Conservation (phyloP, 2,329 filamentous ascomycete genomes). For the Alternaria arborescens region DNA sequence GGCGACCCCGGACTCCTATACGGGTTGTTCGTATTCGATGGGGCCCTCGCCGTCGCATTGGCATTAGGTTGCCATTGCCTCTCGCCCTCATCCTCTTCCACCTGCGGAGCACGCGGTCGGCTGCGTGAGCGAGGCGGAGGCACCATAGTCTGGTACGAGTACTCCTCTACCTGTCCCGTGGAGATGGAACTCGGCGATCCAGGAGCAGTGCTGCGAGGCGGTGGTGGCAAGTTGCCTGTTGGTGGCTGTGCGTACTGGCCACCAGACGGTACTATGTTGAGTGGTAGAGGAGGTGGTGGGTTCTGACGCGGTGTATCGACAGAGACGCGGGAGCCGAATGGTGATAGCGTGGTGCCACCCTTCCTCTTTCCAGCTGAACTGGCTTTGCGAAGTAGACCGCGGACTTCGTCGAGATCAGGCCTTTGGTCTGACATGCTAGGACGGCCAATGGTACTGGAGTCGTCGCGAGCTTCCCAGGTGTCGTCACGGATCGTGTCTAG, state of each 20-base stretch:
- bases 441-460: conserved; percentile 49
- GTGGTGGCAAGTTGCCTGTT: conserved; percentile 21
- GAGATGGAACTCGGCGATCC: conserved; percentile 44
- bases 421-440: conserved; percentile 51
- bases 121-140: conserved; percentile 39
- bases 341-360: conserved; percentile 38
- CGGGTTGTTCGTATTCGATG: conserved; percentile 25
- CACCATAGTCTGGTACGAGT: conserved; percentile 44
- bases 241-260: conserved; percentile 38
- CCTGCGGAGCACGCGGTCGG: conserved; percentile 24
- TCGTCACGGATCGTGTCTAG: conserved; percentile 56
- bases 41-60: not conserved
- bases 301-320: conserved; percentile 29
- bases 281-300: conserved; percentile 42
- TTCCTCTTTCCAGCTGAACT: conserved; percentile 57
- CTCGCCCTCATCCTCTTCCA: conserved; percentile 30
- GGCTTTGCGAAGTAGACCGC: conserved; percentile 55
- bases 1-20: conserved; percentile 16
- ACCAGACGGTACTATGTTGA: conserved; percentile 34
- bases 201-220: conserved; percentile 34
- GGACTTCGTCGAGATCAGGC: conserved; percentile 58
- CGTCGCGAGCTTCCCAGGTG: conserved; percentile 54
- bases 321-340: conserved; percentile 27
- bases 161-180: conserved; percentile 45
- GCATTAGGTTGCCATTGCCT: conserved; percentile 21